A percentile compares a stretch with the other conserved stretches of the same genome.
phyloP scores from a whole-genome alignment of 768 basidiomycete species.

The Leccinum broughii region DNA sequence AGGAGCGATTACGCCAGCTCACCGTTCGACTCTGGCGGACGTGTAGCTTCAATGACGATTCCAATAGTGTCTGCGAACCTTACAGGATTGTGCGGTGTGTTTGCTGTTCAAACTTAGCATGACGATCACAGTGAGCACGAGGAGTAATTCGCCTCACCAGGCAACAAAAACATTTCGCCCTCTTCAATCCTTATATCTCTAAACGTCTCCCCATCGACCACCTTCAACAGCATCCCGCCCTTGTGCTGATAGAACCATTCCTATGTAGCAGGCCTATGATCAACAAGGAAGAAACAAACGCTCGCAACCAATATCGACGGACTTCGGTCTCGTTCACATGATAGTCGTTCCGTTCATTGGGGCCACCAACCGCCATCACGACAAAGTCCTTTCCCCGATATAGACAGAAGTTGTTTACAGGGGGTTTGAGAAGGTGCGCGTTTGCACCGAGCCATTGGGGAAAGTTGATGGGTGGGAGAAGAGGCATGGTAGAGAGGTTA shows the following conservation, averaged over 20 bases:
- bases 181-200: slow-evolving; percentile 88
- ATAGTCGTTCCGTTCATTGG: slow-evolving; percentile 92
- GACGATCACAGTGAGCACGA: background rate
- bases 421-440: slow-evolving; percentile 76
- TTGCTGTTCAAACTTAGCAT: slow-evolving; percentile 50
- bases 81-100: slow-evolving; percentile 96
- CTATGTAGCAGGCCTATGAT: slow-evolving; percentile 35
- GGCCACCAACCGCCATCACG: slow-evolving; percentile 96
- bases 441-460: slow-evolving; percentile 87
- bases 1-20: slow-evolving; percentile 18
- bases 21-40: slow-evolving; percentile 71
- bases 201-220: slow-evolving; percentile 79
- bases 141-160: slow-evolving; percentile 51
- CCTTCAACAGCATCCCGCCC: slow-evolving; percentile 87
- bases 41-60: slow-evolving; percentile 83
- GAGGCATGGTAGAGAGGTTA: slow-evolving; percentile 51
- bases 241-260: slow-evolving; percentile 99
- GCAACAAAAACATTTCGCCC: slow-evolving; percentile 95
- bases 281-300: background rate
- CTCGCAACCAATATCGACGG: slow-evolving; percentile 7
- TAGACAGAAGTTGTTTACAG: slow-evolving; percentile 89
- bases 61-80: slow-evolving; percentile 90
- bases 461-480: slow-evolving; percentile 84
- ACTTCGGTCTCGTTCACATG: slow-evolving; percentile 96
- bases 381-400: slow-evolving; percentile 84